A percentile compares a stretch with the other conserved stretches of the same genome.
Evolutionary conservation across 1,139 yeast species (phyloP).

Genomic region (Blastobotrys raffinosifermentans): DNA sequence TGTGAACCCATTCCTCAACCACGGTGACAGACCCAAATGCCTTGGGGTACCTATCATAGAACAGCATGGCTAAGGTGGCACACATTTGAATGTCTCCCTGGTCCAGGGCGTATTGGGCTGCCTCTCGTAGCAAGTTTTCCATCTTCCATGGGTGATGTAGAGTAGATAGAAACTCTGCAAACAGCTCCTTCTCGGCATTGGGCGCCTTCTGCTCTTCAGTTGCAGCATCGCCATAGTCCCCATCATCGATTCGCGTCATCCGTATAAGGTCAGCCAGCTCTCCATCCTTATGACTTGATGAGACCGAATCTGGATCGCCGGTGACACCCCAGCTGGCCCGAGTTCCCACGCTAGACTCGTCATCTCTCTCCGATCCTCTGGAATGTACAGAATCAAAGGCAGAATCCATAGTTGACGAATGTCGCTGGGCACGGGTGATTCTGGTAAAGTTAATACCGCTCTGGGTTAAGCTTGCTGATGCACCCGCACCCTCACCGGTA

Average conservation of each 20-base stretch:
- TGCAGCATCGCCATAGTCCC: too few relatives aligned
- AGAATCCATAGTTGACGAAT: too few relatives aligned
- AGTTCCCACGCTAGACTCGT: too few relatives aligned
- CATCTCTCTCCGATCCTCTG: too few relatives aligned
- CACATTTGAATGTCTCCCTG: constrained; percentile 66
- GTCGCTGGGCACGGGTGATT: constrained; percentile 1
- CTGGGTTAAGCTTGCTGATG: background rate
- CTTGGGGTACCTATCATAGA: constrained; percentile 40
- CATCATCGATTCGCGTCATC: too few relatives aligned
- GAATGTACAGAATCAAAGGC: too few relatives aligned
- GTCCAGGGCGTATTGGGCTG: constrained; percentile 47
- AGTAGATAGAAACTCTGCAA: constrained; percentile 26
- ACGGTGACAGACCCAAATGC: constrained; percentile 19
- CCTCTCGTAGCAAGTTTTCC: constrained; percentile 38
- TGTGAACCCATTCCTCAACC: constrained; percentile 41
- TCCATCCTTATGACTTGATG: too few relatives aligned
- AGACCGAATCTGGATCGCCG: too few relatives aligned
- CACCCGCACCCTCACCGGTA: too few relatives aligned
- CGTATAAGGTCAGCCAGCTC: too few relatives aligned
- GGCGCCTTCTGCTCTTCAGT: constrained; percentile 14
- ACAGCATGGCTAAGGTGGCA: constrained; percentile 54
- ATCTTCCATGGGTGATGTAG: constrained; percentile 47
- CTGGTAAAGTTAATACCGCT: background rate
- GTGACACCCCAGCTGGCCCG: too few relatives aligned
- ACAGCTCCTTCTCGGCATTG: constrained; percentile 2